These are phyloP conservation scores for Colletotrichum limetticola DNA, from an alignment of 2,329 filamentous ascomycete genomes.

Conservation along the genomic window DNA sequence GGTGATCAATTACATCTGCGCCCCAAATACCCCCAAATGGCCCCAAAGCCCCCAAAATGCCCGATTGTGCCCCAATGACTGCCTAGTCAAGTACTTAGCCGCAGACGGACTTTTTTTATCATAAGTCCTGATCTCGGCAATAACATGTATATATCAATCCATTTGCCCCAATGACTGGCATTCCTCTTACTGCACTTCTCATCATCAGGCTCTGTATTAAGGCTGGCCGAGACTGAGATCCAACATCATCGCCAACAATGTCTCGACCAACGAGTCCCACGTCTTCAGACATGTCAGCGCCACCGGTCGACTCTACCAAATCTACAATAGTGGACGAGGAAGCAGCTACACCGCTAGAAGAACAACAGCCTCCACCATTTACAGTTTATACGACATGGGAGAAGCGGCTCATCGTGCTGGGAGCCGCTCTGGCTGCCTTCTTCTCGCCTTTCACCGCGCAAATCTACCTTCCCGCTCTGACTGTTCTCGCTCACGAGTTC, in stretches of 20 bases:
- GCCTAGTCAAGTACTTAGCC: neutral
- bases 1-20: neutral
- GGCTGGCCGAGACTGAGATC: neutral
- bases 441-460: conserved; percentile 59
- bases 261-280: neutral
- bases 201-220: neutral
- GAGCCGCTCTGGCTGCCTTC: conserved; percentile 50
- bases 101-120: neutral
- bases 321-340: conserved; percentile 17
- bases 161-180: neutral
- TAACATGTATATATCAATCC: conserved; percentile 5
- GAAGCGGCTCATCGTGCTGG: conserved; percentile 54
- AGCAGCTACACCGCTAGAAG: conserved; percentile 5
- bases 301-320: conserved; percentile 1
- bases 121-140: neutral
- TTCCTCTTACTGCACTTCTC: neutral
- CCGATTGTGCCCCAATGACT: neutral
- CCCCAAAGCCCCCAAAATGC: neutral
- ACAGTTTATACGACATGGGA: conserved; percentile 52
- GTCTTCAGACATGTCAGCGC: neutral
- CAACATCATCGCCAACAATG: neutral
- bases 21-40: neutral
- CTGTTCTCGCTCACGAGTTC: conserved; percentile 58
- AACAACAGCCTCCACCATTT: conserved; percentile 41
- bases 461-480: conserved; percentile 66